Evolutionary conservation across 2,329 filamentous ascomycete genomes (phyloP).

Genomic region (Fulvia fulva): DNA sequence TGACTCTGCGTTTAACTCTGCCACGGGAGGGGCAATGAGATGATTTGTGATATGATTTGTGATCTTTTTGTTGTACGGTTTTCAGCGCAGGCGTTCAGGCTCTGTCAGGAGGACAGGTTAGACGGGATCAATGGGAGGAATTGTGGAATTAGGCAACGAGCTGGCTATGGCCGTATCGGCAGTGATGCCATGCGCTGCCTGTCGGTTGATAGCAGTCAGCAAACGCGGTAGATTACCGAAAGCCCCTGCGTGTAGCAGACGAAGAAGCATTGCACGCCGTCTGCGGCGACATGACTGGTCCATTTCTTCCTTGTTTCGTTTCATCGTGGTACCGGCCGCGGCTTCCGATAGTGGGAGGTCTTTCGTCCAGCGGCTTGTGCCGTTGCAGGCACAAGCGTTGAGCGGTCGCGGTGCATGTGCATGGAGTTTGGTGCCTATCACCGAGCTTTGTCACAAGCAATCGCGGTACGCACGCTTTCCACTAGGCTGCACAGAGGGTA

Average conservation of each 20-base stretch:
- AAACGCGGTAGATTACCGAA: neutral
- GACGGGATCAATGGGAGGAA: neutral
- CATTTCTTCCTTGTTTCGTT: no score
- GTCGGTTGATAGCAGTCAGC: neutral
- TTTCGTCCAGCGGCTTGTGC: neutral
- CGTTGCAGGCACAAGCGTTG: neutral
- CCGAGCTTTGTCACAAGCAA: neutral
- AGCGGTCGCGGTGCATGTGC: neutral
- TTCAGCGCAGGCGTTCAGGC: constrained; percentile 7
- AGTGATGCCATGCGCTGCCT: neutral
- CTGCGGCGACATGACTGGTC: neutral
- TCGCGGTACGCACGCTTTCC: neutral
- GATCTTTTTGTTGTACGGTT: constrained; percentile 2
- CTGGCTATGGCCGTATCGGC: neutral
- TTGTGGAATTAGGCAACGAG: neutral
- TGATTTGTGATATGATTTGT: neutral
- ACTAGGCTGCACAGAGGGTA: neutral
- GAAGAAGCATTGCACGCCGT: neutral
- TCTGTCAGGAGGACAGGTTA: neutral
- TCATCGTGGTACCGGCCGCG: neutral
- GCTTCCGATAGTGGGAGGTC: no score
- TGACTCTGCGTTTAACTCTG: neutral
- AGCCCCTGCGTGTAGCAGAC: neutral
- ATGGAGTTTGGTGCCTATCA: neutral
- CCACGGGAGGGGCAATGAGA: neutral